Evolutionary conservation across 106 monocot species (phyloP), one percentile per base, ranked within the genome.

Genomic region (Dendrobium huoshanense): DNA sequence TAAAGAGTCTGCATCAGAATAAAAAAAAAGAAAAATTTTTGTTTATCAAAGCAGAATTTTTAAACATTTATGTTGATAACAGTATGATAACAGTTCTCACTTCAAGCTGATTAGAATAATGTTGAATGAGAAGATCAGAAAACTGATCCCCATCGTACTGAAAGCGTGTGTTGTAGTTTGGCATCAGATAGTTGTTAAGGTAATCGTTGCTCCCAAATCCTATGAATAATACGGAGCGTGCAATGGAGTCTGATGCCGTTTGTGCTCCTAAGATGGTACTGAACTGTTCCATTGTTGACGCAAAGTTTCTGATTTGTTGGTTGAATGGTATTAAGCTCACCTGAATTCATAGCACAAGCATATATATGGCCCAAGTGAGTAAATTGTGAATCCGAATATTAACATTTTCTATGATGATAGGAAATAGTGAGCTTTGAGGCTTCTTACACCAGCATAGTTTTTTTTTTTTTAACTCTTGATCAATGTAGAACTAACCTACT

Each of bases 161-260:
- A 55, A 80, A 85, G 48, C 89, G 83, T 40, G 96, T 92, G 87
- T 88, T 79, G 79, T 92, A 93, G 84, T 92, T 92, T n/a, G 96
- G 94, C 86, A 89, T 77, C 27, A 96, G 90, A 80, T 96, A 96
- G 90, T 96, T 94, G 84, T 96, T 96, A 20, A 94, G 88, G 87
- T 92, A 94, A 87, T 94, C 96, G 37, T 96, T 96, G 90, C 94
- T 94, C 15, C 96, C 96, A 88, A 94, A 88, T 47, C 94, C 94
- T 13, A 96, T 78, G 79, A 92, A 96, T 85, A 92, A 92, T 75
- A 96, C 65, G 83, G 87, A 90, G 54, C 79, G 82, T 0, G 82
- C 67, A 8, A 94, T 79, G 41, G 90, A 27, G 79, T 3, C 82
- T n/a, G 29, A 80, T 70, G 22, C 88, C 86, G 1, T 75, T 70